These are phyloP conservation scores for Citrus inodora DNA, from an alignment of 345 rosid species.

Conservation along the genomic window DNA sequence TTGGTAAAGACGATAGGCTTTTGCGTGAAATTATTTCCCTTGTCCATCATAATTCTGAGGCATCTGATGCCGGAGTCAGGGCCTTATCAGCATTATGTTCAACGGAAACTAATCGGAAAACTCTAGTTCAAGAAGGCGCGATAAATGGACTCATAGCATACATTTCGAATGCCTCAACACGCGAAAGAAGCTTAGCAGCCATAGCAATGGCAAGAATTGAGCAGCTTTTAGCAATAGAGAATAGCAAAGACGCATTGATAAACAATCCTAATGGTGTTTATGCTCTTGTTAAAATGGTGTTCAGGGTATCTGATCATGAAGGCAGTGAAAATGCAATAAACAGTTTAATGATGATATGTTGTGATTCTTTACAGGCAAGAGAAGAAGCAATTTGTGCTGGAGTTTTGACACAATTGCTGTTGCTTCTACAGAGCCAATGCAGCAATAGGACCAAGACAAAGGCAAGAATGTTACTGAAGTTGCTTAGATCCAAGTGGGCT, in stretches of 20 bases:
- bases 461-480: constrained; percentile 48
- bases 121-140: constrained; percentile 30
- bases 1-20: constrained; percentile 26
- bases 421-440: constrained; percentile 65
- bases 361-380: constrained; percentile 39
- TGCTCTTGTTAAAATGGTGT: constrained; percentile 50
- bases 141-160: constrained; percentile 31
- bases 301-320: constrained; percentile 58
- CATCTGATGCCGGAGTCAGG: constrained; percentile 28
- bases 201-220: constrained; percentile 40
- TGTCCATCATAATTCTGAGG: constrained; percentile 22
- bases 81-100: constrained; percentile 45
- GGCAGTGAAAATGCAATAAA: constrained; percentile 53
- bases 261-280: constrained; percentile 30
- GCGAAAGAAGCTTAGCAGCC: constrained; percentile 25
- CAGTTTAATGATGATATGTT: constrained; percentile 40
- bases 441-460: constrained; percentile 43
- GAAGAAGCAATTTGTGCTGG: constrained; percentile 46
- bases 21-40: constrained; percentile 22
- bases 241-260: constrained; percentile 34
- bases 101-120: constrained; percentile 33
- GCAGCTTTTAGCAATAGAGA: constrained; percentile 29
- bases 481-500: constrained; percentile 44
- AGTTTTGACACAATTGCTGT: constrained; percentile 43
- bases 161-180: constrained; percentile 26